Conservation (phyloP, 345 rosid genomes). For the Rhodamnia rubescens region DNA sequence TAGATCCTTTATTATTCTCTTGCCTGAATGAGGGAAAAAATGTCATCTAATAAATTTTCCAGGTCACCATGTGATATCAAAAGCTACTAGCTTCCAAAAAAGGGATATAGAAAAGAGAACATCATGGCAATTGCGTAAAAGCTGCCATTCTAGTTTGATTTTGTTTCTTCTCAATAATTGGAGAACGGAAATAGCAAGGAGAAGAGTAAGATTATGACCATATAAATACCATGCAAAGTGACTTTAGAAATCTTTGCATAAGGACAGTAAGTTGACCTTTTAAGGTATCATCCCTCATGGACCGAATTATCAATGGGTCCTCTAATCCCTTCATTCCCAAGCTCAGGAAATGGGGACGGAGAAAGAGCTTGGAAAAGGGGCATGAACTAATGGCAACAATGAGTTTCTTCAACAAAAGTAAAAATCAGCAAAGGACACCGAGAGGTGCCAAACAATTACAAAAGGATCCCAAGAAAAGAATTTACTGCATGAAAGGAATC, state of each 20-base stretch:
- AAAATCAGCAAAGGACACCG: neutral
- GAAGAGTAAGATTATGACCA: neutral
- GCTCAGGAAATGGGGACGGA: neutral
- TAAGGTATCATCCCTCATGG: neutral
- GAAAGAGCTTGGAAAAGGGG: neutral
- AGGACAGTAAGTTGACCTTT: neutral
- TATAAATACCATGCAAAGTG: neutral
- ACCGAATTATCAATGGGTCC: neutral
- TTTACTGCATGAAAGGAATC: neutral
- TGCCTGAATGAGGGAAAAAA: constrained; percentile 32
- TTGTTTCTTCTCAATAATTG: neutral
- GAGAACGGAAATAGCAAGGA: neutral
- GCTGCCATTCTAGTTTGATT: neutral
- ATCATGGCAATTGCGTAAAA: neutral
- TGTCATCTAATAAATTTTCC: neutral
- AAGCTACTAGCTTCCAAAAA: neutral
- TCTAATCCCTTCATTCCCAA: neutral
- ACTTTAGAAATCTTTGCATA: neutral
- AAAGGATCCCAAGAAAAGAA: neutral
- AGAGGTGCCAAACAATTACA: neutral
- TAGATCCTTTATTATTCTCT: constrained; percentile 62
- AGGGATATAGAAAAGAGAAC: neutral
- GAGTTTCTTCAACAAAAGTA: neutral
- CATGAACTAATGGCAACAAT: neutral
- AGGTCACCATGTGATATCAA: neutral